Evolutionary conservation across 495 filamentous ascomycete species (phyloP), one percentile per base, ranked within the genome.

Genomic region (Aspergillus saccharolyticus): DNA sequence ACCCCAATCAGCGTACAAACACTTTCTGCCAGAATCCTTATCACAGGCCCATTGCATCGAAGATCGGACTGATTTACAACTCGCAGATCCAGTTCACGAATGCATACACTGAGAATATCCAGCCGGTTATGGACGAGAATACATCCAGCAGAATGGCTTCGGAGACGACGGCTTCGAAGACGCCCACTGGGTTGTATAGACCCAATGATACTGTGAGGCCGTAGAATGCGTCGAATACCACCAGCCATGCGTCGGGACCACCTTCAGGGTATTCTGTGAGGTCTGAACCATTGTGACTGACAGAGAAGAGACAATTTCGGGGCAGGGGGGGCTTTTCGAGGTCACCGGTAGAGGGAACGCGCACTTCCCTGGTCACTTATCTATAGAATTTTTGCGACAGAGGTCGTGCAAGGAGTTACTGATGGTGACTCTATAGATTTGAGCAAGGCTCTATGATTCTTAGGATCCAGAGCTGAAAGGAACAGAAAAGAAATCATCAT

Each of bases 71-170:
- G 22, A 65, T 52, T 53, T 76, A 71, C 33, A 80, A 63, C 0
- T 78, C 77, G 25, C 77, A 75, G 46, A 83, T 19, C 19, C 46
- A 81, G 12, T 70, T 69, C 16, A 89, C 65, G 56, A 86, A 86
- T 7, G 77, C 73, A 59, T 85, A 87, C 19, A 88, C 53, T 10
- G 78, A 80, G 62, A 89, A 89, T 53, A 90, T 85, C 85, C 85
- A 89, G 33, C 85, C 86, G 20, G 86, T 75, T 1, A 74, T 75
- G 24, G 79, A 78, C 8, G 79, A 67, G 14, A 69, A 69, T 45
- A 80, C 74, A 10, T 72, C 54, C 8, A 68, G 68, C 10, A 89
- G 73, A 48, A 87, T 82, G 22, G 58, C 53, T 56, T 63, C 83
- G 78, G 57, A 84, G 68, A 70, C 74, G 60, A 86, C 83, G 2